Conservation (phyloP, 2,329 filamentous ascomycete species). For the Penicillium hordei region DNA sequence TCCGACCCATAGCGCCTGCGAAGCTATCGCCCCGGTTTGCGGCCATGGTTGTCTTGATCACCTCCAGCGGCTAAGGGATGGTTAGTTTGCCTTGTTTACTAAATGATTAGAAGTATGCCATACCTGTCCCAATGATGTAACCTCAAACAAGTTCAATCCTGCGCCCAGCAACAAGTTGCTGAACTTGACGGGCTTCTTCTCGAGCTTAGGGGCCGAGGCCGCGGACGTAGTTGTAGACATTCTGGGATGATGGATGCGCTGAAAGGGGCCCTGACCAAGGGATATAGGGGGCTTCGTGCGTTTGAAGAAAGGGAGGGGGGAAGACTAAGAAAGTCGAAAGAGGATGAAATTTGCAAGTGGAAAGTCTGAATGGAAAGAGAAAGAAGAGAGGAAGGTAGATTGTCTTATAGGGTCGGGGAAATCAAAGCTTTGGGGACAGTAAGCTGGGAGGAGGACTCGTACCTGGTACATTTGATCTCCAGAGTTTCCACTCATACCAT, state of each 20-base stretch:
- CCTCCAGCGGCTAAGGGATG: conserved; percentile 77
- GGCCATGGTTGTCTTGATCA: conserved; percentile 99
- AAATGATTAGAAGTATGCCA: not conserved
- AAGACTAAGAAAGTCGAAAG: conserved; percentile 18
- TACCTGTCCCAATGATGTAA: conserved; percentile 69
- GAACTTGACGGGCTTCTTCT: conserved; percentile 99
- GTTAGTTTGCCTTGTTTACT: conserved; percentile 1
- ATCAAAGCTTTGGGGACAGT: conserved; percentile 11
- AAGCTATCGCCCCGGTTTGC: conserved; percentile 92
- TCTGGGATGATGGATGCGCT: conserved; percentile 56
- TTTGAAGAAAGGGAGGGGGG: conserved; percentile 41
- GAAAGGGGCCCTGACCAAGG: conserved; percentile 96
- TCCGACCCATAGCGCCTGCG: conserved; percentile 72
- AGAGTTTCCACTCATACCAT: conserved; percentile 22
- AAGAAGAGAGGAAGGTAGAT: conserved; percentile 13
- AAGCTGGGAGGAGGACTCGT: conserved; percentile 12
- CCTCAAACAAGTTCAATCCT: conserved; percentile 93
- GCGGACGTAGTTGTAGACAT: conserved; percentile 54
- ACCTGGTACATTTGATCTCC: conserved; percentile 7
- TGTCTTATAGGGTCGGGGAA: conserved; percentile 23
- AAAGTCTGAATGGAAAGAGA: conserved; percentile 17
- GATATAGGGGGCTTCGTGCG: conserved; percentile 82
- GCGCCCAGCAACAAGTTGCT: conserved; percentile 95
- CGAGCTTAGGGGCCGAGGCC: conserved; percentile 61
- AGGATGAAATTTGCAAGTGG: conserved; percentile 15